Evolutionary conservation across 2,329 filamentous ascomycete species (phyloP).

Genomic region (Aureobasidium musti): DNA sequence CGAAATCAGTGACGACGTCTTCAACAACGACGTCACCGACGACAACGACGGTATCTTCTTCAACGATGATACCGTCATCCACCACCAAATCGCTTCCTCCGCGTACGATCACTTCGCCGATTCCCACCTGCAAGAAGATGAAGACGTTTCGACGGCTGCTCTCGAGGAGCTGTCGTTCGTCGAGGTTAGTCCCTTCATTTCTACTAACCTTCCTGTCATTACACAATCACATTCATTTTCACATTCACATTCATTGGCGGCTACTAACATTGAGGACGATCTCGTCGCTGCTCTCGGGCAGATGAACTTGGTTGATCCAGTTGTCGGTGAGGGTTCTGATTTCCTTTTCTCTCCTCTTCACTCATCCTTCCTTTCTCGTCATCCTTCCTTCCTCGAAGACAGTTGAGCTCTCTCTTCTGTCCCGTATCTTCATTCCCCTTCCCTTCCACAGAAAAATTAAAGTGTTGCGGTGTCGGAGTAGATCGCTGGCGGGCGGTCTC

Average conservation of each 20-base stretch:
- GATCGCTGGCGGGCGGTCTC: neutral
- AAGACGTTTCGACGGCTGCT: conserved; percentile 2
- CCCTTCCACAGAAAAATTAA: neutral
- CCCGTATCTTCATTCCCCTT: neutral
- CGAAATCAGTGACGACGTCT: neutral
- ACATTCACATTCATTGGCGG: too few species aligned
- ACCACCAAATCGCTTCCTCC: neutral
- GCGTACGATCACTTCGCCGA: neutral
- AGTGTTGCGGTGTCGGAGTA: neutral
- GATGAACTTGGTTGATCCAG: neutral
- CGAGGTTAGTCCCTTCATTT: neutral
- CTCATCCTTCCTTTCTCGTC: neutral
- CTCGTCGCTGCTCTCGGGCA: neutral
- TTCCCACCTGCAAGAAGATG: neutral
- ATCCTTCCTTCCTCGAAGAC: conserved; percentile 4
- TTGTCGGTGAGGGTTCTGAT: neutral
- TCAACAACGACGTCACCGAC: neutral
- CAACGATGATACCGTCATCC: neutral
- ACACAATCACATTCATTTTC: neutral
- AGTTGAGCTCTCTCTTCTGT: conserved; percentile 15
- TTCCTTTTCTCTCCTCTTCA: conserved; percentile 4
- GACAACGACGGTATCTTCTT: neutral
- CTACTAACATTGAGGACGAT: neutral
- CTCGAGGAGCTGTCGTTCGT: conserved; percentile 4
- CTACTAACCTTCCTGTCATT: neutral